Evolutionary conservation across 2,329 filamentous ascomycete species (phyloP), one percentile per base, ranked within the genome.

Genomic region (Cladobotryum protrusum): DNA sequence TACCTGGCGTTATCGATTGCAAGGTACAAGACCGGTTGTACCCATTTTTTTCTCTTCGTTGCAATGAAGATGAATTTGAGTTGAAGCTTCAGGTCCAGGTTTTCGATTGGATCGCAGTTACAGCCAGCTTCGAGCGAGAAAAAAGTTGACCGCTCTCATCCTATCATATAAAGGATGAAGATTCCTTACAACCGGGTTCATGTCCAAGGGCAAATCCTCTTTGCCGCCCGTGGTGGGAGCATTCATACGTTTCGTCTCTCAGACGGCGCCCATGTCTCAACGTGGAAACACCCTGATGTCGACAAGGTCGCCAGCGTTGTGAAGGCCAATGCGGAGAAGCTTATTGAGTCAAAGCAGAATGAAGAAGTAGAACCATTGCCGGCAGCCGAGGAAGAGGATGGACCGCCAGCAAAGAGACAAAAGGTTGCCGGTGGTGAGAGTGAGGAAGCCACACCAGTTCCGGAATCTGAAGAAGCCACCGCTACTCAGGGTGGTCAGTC

Each of bases 161-260:
- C 7, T 7, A 4, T 7, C 7, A 4, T 24, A 24, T 13, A 29
- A n/a, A 63, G 57, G n/a, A 74, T 76, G 69, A 69, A 69, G 54
- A 63, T 79, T 50, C 84, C 85, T n/a, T 86, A 86, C 59, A 85
- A 86, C 59, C 78, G 81, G 58, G 67, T 89, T 43, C 73, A 75
- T 56, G 74, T 68, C 34, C 69, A 71, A 52, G 77, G 77, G 42
- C 66, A 76, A 57, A 67, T 86, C 17, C 67, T 96, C 15, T 76
- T 95, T 58, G 87, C 86, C 35, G 87, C 88, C 20, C 83, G 83
- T 53, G 89, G 88, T 13, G 79, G 84, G 43, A 80, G 77, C 58
- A 79, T 96, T 48, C 79, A 88, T 61, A 79, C 82, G 2, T 85
- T 89, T 64, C 75, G 74, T 60, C 68, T 83, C 6, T 61, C 70